phyloP scores from a whole-genome alignment of 176 grass and related monocot species.

The Carex kokanica region DNA sequence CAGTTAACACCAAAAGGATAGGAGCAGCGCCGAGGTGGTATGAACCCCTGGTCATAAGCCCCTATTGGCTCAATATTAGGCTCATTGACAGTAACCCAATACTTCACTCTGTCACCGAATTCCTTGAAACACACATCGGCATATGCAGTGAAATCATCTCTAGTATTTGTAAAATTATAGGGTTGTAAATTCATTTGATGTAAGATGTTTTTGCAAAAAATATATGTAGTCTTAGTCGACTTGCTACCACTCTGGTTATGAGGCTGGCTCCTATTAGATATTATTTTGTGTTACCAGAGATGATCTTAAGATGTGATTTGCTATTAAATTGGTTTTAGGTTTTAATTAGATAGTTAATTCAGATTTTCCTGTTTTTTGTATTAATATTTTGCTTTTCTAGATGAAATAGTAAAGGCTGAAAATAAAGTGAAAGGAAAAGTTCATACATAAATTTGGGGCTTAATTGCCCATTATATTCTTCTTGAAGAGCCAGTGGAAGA shows the following conservation, averaged over 20 bases:
- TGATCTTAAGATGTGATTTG: background rate
- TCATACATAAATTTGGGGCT: constrained; percentile 61
- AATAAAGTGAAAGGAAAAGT: background rate
- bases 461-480: constrained; percentile 57
- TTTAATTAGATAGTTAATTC: no score
- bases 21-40: constrained; percentile 64
- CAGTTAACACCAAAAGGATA: constrained; percentile 51
- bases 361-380: no score
- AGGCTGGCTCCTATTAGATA: background rate
- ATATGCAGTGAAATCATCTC: constrained; percentile 65
- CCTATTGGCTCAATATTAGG: constrained; percentile 59
- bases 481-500: constrained; percentile 60
- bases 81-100: constrained; percentile 70
- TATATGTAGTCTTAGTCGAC: no score
- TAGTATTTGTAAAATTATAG: constrained; percentile 18
- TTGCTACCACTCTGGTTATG: no score
- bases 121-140: constrained; percentile 61
- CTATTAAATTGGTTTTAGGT: background rate
- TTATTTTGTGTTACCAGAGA: background rate
- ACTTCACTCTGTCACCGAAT: constrained; percentile 68
- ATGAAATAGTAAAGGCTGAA: background rate
- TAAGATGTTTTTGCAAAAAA: no score
- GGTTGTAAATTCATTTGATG: background rate
- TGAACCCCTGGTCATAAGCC: constrained; percentile 16
- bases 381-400: background rate